These are phyloP conservation scores for Cicer pinnatifidum DNA, from an alignment of 306 rosid genomes.

Conservation along the genomic window DNA sequence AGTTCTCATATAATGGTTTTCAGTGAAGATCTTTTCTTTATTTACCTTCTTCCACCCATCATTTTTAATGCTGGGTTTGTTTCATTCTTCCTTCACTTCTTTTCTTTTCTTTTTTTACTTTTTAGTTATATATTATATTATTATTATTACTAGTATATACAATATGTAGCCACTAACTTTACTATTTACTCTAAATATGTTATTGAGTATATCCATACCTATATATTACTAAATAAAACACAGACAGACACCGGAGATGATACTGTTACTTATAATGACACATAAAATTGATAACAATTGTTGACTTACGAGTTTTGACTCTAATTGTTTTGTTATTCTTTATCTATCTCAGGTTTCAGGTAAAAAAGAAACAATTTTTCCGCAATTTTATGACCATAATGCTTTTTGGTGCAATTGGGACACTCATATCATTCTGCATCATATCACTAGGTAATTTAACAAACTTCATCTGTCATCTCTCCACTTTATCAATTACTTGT, in stretches of 20 bases:
- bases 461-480: too few species aligned
- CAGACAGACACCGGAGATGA: too few species aligned
- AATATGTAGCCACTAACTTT: too few species aligned
- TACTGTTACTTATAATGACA: too few species aligned
- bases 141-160: too few species aligned
- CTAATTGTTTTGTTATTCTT: slow-evolving; percentile 34
- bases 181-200: too few species aligned
- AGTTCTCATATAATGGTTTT: slow-evolving; percentile 85
- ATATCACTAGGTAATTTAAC: slow-evolving; percentile 79
- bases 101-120: background rate
- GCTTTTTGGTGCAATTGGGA: slow-evolving; percentile 92
- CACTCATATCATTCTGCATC: slow-evolving; percentile 85
- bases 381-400: slow-evolving; percentile 88
- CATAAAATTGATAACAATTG: too few species aligned
- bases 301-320: background rate
- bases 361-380: slow-evolving; percentile 96
- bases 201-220: too few species aligned
- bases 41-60: slow-evolving; percentile 95
- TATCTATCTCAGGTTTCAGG: slow-evolving; percentile 74
- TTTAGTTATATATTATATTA: too few species aligned
- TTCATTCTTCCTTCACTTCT: background rate
- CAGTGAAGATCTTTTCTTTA: slow-evolving; percentile 93
- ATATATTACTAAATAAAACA: too few species aligned
- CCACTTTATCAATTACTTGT: too few species aligned
- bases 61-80: slow-evolving; percentile 95